Percentiles rank a stretch among this genome's conserved stretches.
phyloP scores from a whole-genome alignment of 2,329 filamentous ascomycete species.

The Nemania sp. region DNA sequence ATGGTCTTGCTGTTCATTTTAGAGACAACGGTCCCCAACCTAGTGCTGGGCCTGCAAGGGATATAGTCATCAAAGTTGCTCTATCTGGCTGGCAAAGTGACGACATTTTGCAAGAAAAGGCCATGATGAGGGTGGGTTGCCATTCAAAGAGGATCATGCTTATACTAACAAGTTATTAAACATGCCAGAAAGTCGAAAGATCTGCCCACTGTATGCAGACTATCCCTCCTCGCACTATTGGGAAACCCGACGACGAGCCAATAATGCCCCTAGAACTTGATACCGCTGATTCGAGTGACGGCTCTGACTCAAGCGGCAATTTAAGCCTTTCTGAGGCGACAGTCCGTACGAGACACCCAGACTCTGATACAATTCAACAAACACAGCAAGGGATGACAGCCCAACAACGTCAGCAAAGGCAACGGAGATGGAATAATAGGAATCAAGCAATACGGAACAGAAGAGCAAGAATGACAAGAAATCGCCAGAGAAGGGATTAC shows the following conservation, averaged over 20 bases:
- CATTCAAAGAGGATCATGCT: background rate
- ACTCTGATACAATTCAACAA: too few relatives aligned
- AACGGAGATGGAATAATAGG: background rate
- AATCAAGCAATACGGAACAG: background rate
- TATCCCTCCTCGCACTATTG: slow-evolving; percentile 14
- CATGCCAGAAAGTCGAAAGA: slow-evolving; percentile 26
- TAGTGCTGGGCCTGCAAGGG: background rate
- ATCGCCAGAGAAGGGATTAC: slow-evolving; percentile 13
- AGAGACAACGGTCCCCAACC: background rate
- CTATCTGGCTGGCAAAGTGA: background rate
- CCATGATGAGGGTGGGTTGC: slow-evolving; percentile 19
- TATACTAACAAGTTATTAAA: slow-evolving; percentile 7
- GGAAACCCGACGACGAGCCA: background rate
- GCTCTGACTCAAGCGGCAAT: slow-evolving; percentile 27
- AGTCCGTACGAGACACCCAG: slow-evolving; percentile 5
- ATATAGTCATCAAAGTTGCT: slow-evolving; percentile 27
- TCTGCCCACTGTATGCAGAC: slow-evolving; percentile 32
- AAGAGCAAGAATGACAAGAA: background rate
- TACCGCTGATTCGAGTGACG: slow-evolving; percentile 24
- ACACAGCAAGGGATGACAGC: background rate
- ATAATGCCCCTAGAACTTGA: background rate
- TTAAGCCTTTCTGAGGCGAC: slow-evolving; percentile 9
- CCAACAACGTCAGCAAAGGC: background rate
- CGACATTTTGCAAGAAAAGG: background rate
- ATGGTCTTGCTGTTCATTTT: slow-evolving; percentile 18